These are phyloP conservation scores for Saccharomyces hybrid DNA, from an alignment of 1,139 yeast species.

Conservation along the genomic window DNA sequence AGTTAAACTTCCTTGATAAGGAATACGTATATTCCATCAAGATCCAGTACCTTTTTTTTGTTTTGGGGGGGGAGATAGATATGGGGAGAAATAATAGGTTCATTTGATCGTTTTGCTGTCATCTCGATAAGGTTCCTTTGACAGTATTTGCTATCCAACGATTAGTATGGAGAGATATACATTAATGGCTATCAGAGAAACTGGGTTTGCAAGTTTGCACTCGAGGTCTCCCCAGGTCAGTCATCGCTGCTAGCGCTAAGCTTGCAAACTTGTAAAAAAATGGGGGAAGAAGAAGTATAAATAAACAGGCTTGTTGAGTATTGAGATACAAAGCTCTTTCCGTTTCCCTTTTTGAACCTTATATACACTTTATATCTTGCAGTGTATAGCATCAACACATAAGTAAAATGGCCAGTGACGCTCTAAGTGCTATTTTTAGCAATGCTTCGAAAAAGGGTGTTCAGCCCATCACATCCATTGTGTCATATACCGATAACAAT, in stretches of 20 bases:
- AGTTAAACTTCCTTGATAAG: background rate
- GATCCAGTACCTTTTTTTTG: background rate
- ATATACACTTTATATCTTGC: background rate
- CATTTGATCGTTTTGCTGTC: background rate
- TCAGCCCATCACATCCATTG: constrained; percentile 7
- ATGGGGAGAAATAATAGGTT: background rate
- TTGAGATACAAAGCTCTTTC: background rate
- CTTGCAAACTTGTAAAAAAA: background rate
- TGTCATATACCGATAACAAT: background rate
- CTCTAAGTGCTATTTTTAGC: constrained; percentile 8
- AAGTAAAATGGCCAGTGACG: constrained; percentile 3
- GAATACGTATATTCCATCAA: background rate
- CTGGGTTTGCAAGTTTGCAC: background rate
- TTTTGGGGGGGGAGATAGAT: background rate
- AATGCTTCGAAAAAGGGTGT: constrained; percentile 2
- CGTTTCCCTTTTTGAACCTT: background rate
- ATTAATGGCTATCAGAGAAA: background rate
- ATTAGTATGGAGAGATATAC: background rate
- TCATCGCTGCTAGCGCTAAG: background rate
- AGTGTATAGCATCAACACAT: background rate
- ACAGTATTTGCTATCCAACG: background rate
- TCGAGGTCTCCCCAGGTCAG: background rate
- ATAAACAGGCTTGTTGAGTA: background rate
- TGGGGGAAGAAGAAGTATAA: background rate
- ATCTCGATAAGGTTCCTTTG: background rate